Base-by-base conservation (phyloP, 2,329 filamentous ascomycete genomes). In the Fusarium sp. region DNA sequence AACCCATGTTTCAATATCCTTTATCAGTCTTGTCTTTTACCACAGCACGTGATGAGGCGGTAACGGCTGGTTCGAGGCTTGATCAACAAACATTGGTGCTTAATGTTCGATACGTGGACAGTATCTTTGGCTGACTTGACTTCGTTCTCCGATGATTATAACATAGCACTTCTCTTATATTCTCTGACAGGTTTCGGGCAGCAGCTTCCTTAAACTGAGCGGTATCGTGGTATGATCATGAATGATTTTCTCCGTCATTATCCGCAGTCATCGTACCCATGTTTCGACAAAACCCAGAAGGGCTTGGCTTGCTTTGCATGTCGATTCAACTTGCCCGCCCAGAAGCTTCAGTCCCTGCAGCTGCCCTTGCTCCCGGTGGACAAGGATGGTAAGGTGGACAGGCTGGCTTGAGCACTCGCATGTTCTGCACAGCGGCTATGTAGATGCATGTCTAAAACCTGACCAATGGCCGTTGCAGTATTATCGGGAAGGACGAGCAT, bases 391-490 rank as follows among this genome's bases (percentile, higher is more conserved):
- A 65, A 70, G 65, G 67, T 67, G 69, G 63, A 64, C 64, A 73
- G 67, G 74, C 73, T 77, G 77, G 78, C 74, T 78, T 77, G 78
- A 80, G 77, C 78, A 80, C 78, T 80, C 80, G 79, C 80, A 80
- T 81, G 74, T 78, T 74, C 78, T 79, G 78, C 79, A 80, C 76
- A 80, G 79, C 80, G 80, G 79, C 78, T 80, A 81, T 81, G 79
- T 80, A 79, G 62, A 74, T 75, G 73, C 71, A 73, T 71, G 74
- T 78, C 75, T 77, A 74, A 78, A 73, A 77, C 69, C 67, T 75
- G 70, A 24, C 79, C 79, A 81, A 81, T 80, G 55, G 72, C 45
- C 62, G 59, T 34, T 65, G 72, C 70, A 72, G 57, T 38, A 49
- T 44, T 49, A 69, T 65, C 72, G 74, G 72, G 65, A 67, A 74